phyloP scores from a whole-genome alignment of 139 green algal species.

The Coelastrella sp. region DNA sequence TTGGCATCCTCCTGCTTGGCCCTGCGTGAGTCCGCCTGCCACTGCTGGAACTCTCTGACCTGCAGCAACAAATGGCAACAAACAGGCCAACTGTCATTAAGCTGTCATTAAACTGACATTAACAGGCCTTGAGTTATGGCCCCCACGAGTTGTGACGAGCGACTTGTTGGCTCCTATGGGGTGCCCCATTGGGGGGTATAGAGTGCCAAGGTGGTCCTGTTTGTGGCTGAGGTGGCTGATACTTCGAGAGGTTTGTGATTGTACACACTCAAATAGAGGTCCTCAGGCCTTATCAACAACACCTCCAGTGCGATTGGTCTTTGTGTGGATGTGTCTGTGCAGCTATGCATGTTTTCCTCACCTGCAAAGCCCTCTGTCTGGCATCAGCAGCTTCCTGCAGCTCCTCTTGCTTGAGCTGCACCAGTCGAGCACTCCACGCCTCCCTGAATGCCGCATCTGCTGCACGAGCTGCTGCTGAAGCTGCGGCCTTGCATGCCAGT shows the following conservation, averaged over 20 bases:
- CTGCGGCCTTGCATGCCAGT: constrained; percentile 52
- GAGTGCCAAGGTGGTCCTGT: too few relatives aligned
- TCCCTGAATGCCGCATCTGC: constrained; percentile 59
- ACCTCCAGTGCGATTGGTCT: too few relatives aligned
- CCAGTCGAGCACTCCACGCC: constrained; percentile 61
- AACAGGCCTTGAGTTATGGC: too few relatives aligned
- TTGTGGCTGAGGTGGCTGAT: too few relatives aligned
- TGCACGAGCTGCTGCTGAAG: constrained; percentile 32
- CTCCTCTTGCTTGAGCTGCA: constrained; percentile 66
- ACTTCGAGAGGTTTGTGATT: too few relatives aligned
- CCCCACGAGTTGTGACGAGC: too few relatives aligned
- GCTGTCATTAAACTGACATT: too few relatives aligned
- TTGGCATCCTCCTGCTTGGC: not conserved
- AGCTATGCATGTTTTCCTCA: not conserved
- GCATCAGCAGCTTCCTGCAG: constrained; percentile 62
- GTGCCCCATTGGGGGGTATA: too few relatives aligned
- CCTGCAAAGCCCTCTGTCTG: constrained; percentile 46
- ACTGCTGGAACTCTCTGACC: constrained; percentile 47
- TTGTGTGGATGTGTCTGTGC: not conserved
- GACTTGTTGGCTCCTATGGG: too few relatives aligned
- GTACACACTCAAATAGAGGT: too few relatives aligned
- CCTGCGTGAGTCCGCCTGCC: not conserved
- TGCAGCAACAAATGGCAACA: not conserved
- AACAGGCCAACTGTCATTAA: not conserved
- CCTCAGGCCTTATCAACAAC: too few relatives aligned